Percentiles rank a stretch among this genome's conserved stretches.
phyloP scores from a whole-genome alignment of 2,329 filamentous ascomycete species.

The Aspergillus fumigatus region DNA sequence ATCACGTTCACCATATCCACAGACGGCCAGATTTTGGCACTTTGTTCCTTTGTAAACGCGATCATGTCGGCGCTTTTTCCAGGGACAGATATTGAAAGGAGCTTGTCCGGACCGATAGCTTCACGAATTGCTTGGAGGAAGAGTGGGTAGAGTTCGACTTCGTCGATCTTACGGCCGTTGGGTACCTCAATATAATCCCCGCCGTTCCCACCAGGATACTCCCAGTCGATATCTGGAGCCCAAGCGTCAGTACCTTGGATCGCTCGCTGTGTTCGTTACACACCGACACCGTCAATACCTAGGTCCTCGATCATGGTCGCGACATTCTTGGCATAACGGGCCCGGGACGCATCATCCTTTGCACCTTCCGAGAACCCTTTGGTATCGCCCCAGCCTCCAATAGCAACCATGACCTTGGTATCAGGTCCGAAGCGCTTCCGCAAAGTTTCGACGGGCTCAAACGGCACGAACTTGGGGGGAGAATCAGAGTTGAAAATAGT shows the following conservation, averaged over 20 bases:
- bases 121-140: conserved; percentile 57
- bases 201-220: conserved; percentile 59
- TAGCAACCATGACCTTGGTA: conserved; percentile 64
- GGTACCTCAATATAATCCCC: conserved; percentile 62
- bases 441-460: conserved; percentile 49
- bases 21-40: conserved; percentile 54
- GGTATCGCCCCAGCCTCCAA: conserved; percentile 72
- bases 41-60: conserved; percentile 55
- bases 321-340: conserved; percentile 61
- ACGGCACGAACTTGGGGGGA: conserved; percentile 45
- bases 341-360: conserved; percentile 48
- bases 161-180: conserved; percentile 55
- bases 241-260: conserved; percentile 6
- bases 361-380: conserved; percentile 58
- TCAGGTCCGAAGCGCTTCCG: conserved; percentile 50
- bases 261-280: conserved; percentile 21
- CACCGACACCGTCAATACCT: conserved; percentile 62
- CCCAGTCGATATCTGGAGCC: conserved; percentile 61
- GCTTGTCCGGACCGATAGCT: conserved; percentile 53
- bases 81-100: conserved; percentile 65
- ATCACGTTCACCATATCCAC: conserved; percentile 68
- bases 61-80: conserved; percentile 62
- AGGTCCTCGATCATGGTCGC: conserved; percentile 57
- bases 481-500: conserved; percentile 47
- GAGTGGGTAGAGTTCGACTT: conserved; percentile 59